Percentiles rank a stretch among this genome's conserved stretches.
Conservation (phyloP, 225 moss, liverwort and hornwort genomes). For the Physcomitrium patens region DNA sequence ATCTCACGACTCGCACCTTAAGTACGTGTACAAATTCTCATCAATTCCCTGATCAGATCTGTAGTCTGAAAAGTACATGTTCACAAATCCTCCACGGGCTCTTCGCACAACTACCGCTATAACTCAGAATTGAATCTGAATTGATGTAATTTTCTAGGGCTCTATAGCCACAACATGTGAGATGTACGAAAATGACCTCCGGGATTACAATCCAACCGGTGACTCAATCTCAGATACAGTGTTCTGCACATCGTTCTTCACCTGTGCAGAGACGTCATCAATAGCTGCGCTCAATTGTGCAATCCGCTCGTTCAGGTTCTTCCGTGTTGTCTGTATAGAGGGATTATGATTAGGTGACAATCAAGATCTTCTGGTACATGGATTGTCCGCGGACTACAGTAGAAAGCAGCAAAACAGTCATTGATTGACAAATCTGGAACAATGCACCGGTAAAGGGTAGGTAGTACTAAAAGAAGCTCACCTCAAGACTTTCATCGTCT, state of each 20-base stretch:
- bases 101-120: slow-evolving; percentile 16
- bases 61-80: slow-evolving; percentile 29
- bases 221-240: slow-evolving; percentile 47
- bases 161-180: not conserved
- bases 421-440: not conserved
- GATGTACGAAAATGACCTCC: not conserved
- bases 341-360: not conserved
- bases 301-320: slow-evolving; percentile 91
- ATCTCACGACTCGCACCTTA: slow-evolving; percentile 12
- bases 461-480: slow-evolving; percentile 34
- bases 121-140: slow-evolving; percentile 31
- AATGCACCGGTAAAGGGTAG: not conserved
- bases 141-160: not conserved
- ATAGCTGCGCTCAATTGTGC: slow-evolving; percentile 95
- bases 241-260: slow-evolving; percentile 78
- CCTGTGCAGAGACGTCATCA: slow-evolving; percentile 89
- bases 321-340: slow-evolving; percentile 71
- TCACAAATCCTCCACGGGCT: slow-evolving; percentile 24
- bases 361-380: no score
- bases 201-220: slow-evolving; percentile 17
- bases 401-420: no score
- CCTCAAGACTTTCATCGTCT: slow-evolving; percentile 91
- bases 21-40: slow-evolving; percentile 24
- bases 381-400: no score
- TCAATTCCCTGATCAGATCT: slow-evolving; percentile 33